Percentiles rank a stretch among this genome's conserved stretches.
Evolutionary conservation across 371 early-diverging fungal genomes (phyloP).

Genomic region (Syncephalastrum racemosum): DNA sequence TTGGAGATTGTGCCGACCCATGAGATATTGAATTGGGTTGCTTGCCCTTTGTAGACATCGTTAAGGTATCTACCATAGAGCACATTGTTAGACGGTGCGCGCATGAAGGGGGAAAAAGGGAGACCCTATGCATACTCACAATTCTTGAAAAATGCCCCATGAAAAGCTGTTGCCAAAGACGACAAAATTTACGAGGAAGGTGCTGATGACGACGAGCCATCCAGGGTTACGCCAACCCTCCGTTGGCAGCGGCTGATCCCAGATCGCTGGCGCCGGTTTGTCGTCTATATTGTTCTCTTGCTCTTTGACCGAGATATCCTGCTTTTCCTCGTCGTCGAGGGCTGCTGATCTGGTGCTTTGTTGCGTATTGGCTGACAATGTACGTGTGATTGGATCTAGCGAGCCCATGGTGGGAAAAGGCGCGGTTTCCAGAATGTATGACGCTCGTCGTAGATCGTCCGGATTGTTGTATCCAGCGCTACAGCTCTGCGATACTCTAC

Average conservation of each 20-base stretch:
- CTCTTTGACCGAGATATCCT: too few species aligned
- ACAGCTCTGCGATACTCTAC: too few species aligned
- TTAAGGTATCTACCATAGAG: conserved; percentile 11
- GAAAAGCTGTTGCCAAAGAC: conserved; percentile 19
- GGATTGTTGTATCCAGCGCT: too few species aligned
- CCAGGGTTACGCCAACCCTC: conserved; percentile 35
- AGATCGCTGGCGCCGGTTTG: neutral
- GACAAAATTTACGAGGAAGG: conserved; percentile 20
- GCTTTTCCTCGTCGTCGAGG: conserved; percentile 2
- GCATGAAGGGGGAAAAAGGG: too few species aligned
- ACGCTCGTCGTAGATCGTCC: too few species aligned
- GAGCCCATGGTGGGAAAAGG: conserved; percentile 38
- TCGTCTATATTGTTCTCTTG: conserved; percentile 10
- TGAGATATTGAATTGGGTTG: conserved; percentile 15
- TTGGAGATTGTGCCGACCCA: conserved; percentile 17
- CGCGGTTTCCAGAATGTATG: conserved; percentile 30
- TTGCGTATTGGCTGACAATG: conserved; percentile 16
- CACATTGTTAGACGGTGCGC: neutral
- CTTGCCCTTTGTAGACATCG: too few species aligned
- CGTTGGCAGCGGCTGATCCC: conserved; percentile 16
- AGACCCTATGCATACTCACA: too few species aligned
- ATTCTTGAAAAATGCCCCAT: conserved; percentile 23
- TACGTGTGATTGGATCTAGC: conserved; percentile 30
- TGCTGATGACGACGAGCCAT: conserved; percentile 15
- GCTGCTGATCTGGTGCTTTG: conserved; percentile 5